Evolutionary conservation across 306 rosid genomes (phyloP), one percentile per base, ranked within the genome.

Genomic region (Malus sylvestris): DNA sequence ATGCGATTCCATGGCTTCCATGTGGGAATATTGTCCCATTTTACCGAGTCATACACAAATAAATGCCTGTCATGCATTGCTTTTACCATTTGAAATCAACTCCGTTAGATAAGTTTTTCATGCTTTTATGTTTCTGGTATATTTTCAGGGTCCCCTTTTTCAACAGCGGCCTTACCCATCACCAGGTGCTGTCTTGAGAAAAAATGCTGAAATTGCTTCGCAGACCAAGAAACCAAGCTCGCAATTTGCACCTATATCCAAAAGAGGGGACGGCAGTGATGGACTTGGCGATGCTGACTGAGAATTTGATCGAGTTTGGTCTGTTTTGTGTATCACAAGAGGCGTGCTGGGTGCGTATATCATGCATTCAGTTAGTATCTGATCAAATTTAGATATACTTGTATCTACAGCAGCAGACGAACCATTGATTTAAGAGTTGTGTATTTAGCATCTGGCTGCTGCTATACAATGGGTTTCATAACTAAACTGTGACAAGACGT

Each of bases 91-190:
- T 70, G 9, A 64, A 58, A 60, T 74, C 11, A 74, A 79, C 44
- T 13, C 22, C 51, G 23, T 51, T 75, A 76, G n/a, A 2, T 3
- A 58, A 8, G 45, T 23, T 42, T 33, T 35, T 67, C 81, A 52
- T 80, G 74, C 72, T 52, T 38, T 52, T 8, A 19, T 76, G 49
- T 60, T 79, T 77, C 33, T 82, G 76, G 68, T 63, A 57, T 71
- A 84, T 85, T 40, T 81, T 70, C 90, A 94, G 98, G 98, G 98
- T 73, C 97, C 98, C 76, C 94, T 94, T 65, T 94, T 94, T 87
- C 98, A 94, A 85, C 98, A 91, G 76, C 98, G 98, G 67, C 98
- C 98, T 55, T 93, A 93, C 78, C 98, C 97, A 64, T 93, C 98
- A n/a, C 98, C 98, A 4, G 98, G 98, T 61, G 98, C 98, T 1